A percentile compares a stretch with the other conserved stretches of the same genome.
Evolutionary conservation across 2,329 filamentous ascomycete genomes (phyloP).

Genomic region (Paracorniculantispora psalliotae): DNA sequence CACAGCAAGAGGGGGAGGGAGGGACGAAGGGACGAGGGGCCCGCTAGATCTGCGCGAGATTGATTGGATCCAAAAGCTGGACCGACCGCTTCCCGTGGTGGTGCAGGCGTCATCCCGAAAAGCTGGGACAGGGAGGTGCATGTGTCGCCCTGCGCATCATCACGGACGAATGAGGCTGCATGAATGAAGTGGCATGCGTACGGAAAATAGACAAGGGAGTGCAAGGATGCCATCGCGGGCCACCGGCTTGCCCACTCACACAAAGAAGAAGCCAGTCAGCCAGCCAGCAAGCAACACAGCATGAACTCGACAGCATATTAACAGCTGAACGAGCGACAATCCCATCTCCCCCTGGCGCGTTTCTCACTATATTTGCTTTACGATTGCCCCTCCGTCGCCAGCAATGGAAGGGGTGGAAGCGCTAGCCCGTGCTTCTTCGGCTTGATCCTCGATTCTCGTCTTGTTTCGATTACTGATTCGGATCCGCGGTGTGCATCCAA

Average conservation of each 20-base stretch:
- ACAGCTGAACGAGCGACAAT: no score
- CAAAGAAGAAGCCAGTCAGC: no score
- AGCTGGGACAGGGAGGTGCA: conserved; percentile 7
- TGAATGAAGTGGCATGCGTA: not conserved
- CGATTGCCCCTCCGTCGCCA: not conserved
- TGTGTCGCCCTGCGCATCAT: not conserved
- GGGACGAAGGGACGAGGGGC: not conserved
- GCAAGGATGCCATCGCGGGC: not conserved
- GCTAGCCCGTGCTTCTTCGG: not conserved
- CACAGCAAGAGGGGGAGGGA: not conserved
- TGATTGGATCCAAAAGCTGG: not conserved
- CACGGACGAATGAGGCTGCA: not conserved
- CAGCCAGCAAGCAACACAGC: no score
- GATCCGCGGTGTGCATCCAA: not conserved
- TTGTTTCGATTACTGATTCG: not conserved
- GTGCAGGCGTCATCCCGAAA: conserved; percentile 2
- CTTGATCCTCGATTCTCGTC: not conserved
- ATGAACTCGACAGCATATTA: no score
- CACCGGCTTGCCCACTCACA: no score
- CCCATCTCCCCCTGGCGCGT: not conserved
- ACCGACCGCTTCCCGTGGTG: not conserved
- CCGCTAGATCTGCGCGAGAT: conserved; percentile 9
- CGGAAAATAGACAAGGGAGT: not conserved
- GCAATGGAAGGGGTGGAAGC: not conserved
- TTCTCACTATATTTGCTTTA: not conserved